phyloP scores from a whole-genome alignment of 225 moss, liverwort and hornwort species.

The Straminergon stramineum region DNA sequence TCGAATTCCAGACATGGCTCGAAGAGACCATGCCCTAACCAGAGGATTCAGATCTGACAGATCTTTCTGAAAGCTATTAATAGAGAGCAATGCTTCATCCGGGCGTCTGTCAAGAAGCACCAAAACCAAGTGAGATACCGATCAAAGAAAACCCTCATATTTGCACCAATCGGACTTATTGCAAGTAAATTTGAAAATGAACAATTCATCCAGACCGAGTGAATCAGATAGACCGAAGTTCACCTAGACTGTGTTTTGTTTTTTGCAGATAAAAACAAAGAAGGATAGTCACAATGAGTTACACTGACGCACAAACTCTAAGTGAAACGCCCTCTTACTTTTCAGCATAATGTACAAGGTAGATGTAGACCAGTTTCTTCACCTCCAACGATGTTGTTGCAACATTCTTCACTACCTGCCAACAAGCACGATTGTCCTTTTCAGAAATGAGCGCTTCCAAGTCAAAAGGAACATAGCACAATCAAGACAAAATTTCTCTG shows the following conservation, averaged over 20 bases:
- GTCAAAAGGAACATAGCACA: not conserved
- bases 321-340: constrained; percentile 57
- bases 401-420: constrained; percentile 98
- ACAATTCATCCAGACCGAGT: not conserved
- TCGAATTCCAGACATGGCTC: constrained; percentile 97
- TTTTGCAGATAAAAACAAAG: not conserved
- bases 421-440: not conserved
- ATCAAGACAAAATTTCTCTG: not conserved
- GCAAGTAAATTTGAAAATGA: not conserved
- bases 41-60: constrained; percentile 91
- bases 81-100: constrained; percentile 95
- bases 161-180: not conserved
- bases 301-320: not conserved
- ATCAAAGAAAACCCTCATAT: not conserved
- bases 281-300: not conserved
- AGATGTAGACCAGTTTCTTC: constrained; percentile 99
- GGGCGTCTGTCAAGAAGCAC: constrained; percentile 64
- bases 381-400: constrained; percentile 90
- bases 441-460: not conserved
- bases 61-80: constrained; percentile 98
- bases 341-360: constrained; percentile 98
- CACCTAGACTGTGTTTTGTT: not conserved
- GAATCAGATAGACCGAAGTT: not conserved
- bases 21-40: constrained; percentile 89
- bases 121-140: not conserved